phyloP scores from a whole-genome alignment of 2,329 filamentous ascomycete species.

The Penicillium nordicum region DNA sequence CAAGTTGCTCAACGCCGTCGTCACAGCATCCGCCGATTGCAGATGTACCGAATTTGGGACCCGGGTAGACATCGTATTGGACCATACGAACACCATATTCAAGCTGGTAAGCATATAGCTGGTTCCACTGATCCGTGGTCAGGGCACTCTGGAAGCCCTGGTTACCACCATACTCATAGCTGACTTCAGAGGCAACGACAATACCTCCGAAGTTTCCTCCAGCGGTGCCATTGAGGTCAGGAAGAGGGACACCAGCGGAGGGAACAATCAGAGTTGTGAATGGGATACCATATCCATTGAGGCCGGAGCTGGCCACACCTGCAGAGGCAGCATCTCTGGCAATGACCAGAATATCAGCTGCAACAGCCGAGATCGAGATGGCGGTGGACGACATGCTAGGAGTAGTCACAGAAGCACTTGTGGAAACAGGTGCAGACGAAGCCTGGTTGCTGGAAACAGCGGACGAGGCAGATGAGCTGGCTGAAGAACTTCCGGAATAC shows the following conservation, averaged over 20 bases:
- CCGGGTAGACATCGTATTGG: slow-evolving; percentile 57
- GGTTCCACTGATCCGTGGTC: slow-evolving; percentile 55
- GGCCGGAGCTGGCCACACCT: slow-evolving; percentile 50
- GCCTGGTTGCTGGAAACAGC: not conserved
- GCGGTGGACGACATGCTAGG: slow-evolving; percentile 25
- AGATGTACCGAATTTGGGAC: slow-evolving; percentile 47
- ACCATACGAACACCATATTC: slow-evolving; percentile 60
- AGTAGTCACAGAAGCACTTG: slow-evolving; percentile 4
- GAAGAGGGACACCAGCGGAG: slow-evolving; percentile 50
- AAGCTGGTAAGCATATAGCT: slow-evolving; percentile 57
- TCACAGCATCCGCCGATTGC: slow-evolving; percentile 48
- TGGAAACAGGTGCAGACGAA: not conserved
- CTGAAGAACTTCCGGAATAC: not conserved
- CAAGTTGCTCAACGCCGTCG: slow-evolving; percentile 48
- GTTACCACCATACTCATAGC: slow-evolving; percentile 52
- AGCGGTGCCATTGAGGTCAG: slow-evolving; percentile 49
- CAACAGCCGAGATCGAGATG: slow-evolving; percentile 20
- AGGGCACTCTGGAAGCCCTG: slow-evolving; percentile 51
- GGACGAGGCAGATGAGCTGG: not conserved
- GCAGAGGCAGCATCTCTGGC: slow-evolving; percentile 52
- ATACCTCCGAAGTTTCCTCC: slow-evolving; percentile 60
- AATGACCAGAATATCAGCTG: slow-evolving; percentile 54
- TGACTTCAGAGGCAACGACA: slow-evolving; percentile 53
- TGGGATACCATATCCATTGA: slow-evolving; percentile 61
- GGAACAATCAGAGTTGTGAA: slow-evolving; percentile 56